Evolutionary conservation across 2,329 filamentous ascomycete genomes (phyloP), one percentile per base, ranked within the genome.

Genomic region (Hypoxylon sp.): DNA sequence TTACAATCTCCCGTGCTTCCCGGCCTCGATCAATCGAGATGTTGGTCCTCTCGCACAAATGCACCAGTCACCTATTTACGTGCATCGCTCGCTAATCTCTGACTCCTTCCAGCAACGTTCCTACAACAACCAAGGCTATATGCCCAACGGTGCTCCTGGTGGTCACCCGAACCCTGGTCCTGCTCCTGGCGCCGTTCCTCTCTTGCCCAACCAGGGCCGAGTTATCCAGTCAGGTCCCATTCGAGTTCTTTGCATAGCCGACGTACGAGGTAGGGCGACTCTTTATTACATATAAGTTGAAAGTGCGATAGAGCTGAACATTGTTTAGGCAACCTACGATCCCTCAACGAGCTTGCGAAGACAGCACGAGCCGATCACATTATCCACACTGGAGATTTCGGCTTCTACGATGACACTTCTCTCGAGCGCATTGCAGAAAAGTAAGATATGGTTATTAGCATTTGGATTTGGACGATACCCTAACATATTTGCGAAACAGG

Each of bases 351-450:
- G 68, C 91, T 99, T 68, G 96, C 96, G 72, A 97, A 93, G 82
- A 92, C 96, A 79, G 95, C 96, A 69, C 92, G 92, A 79, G 96
- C 96, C 75, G 94, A 98, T 82, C 94, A 98, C 83, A 97, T 99
- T 81, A 94, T 99, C 77, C 96, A 99, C 82, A 99, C 96, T 19
- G 96, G 96, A 80, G 96, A 99, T 81, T 99, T 99, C 79, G 96
- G 96, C 70, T 99, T 99, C 84, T 99, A 99, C 84, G 96, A 99
- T 81, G 92, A 97, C 76, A 93, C 91, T 60, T 99, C 96, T 36
- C 85, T 99, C 73, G 95, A 98, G 77, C 91, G 96, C 77, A 98
- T 99, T 83, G 96, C 96, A 43, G 96, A 99, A 82, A 99, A 99
- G 93, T 97, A 83, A 84, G 90, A 83, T 25, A 59, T 28, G 23